Conservation (phyloP, 306 rosid genomes). For the Dryas alaskensis region DNA sequence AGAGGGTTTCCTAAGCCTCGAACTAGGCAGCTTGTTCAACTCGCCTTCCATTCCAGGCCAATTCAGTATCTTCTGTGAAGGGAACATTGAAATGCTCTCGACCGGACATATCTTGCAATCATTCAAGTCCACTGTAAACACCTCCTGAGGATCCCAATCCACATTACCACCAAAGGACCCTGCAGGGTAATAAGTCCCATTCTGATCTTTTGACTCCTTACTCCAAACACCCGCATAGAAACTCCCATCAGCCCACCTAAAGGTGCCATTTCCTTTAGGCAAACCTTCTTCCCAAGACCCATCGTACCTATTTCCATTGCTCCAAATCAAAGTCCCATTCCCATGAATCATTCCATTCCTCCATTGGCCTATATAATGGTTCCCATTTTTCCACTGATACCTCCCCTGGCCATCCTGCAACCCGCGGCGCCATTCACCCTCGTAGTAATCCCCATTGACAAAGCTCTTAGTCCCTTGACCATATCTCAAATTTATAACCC, state of each 20-base stretch:
- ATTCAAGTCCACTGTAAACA: slow-evolving; percentile 40
- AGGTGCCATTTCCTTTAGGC: slow-evolving; percentile 84
- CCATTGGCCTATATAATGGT: slow-evolving; percentile 77
- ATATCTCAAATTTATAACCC: slow-evolving; percentile 78
- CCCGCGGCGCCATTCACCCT: slow-evolving; percentile 90
- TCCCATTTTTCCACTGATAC: slow-evolving; percentile 84
- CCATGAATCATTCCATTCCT: slow-evolving; percentile 63
- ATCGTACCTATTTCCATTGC: slow-evolving; percentile 68
- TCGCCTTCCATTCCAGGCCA: slow-evolving; percentile 39
- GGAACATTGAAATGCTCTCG: slow-evolving; percentile 60
- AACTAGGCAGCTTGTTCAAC: slow-evolving; percentile 22
- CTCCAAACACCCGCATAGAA: slow-evolving; percentile 79
- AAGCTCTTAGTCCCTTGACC: slow-evolving; percentile 68
- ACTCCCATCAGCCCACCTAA: slow-evolving; percentile 64
- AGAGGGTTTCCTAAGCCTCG: slow-evolving; percentile 35
- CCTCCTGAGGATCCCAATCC: slow-evolving; percentile 69
- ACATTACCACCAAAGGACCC: slow-evolving; percentile 25
- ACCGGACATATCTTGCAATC: slow-evolving; percentile 43
- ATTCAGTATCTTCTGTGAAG: slow-evolving; percentile 63
- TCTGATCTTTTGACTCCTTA: slow-evolving; percentile 50
- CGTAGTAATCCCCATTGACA: slow-evolving; percentile 79
- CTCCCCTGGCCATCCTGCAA: slow-evolving; percentile 74
- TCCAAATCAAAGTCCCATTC: slow-evolving; percentile 70
- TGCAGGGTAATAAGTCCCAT: slow-evolving; percentile 61
- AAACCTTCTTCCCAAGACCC: slow-evolving; percentile 82